Evolutionary conservation across 345 rosid species (phyloP), one percentile per base, ranked within the genome.

Genomic region (Rubroshorea leprosula): DNA sequence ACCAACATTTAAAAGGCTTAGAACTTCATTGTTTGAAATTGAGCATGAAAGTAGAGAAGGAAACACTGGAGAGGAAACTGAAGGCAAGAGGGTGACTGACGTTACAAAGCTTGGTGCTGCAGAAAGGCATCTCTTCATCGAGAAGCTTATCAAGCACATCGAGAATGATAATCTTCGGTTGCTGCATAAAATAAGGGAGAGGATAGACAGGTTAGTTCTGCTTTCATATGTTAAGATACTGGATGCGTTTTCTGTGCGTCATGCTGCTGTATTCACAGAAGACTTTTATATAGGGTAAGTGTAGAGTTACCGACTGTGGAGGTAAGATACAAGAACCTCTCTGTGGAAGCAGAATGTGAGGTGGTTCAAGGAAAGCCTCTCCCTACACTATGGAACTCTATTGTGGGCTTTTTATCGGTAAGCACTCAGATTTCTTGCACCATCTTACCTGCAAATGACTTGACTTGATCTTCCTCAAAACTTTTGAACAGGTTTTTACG

Each of bases 91-190:
- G 59, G 77, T 76, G 13, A 49, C 63, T 26, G 80, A 85, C 57
- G 79, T 85, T 64, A 58, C 77, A 38, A 68, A 70, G 67, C 80
- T 85, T 27, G 76, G 71, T 19, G 70, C 72, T 38, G 41, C 52
- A 17, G 78, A 80, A 17, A 65, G 80, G 39, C 78, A 58, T 1
- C 35, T 78, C 49, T 72, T 85, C 46, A 73, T 85, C 13, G 77
- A 80, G 47, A 78, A 75, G 57, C 86, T 85, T 17, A 68, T 85
- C 53, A 73, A 62, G 58, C 76, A 75, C 31, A 66, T 75, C 5
- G 83, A 78, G 51, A 66, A 66, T 48, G 92, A 85, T 46, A 82
- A 80, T 39, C 72, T 78, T 5, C 57, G 23, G 53, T 57, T 85
- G 67, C 54, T 80, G 51, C 62, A 54, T 45, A 80, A 74, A 47